Conservation (phyloP, 148 eudicot species). For the Hydrangea macrophylla region DNA sequence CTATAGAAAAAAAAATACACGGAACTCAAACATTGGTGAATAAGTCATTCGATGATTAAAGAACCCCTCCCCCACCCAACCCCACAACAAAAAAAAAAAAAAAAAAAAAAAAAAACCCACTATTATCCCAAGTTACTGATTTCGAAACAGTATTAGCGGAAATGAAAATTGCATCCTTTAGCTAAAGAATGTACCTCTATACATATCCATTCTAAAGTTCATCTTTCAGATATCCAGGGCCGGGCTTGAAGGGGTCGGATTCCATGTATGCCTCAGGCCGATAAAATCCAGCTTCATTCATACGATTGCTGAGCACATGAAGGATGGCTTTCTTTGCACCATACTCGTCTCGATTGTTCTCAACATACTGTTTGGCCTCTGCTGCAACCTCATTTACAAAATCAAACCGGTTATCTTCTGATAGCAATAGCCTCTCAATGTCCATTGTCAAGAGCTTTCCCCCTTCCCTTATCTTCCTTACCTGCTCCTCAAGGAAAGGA, state of each 20-base stretch:
- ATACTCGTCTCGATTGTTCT: constrained; percentile 85
- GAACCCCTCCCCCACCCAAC: no score
- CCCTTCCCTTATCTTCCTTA: constrained; percentile 66
- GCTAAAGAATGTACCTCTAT: no score
- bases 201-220: constrained; percentile 25
- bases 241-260: constrained; percentile 66
- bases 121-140: no score
- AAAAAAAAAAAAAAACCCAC: no score
- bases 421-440: constrained; percentile 60
- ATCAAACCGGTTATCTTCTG: constrained; percentile 72
- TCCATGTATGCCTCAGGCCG: constrained; percentile 80
- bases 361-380: constrained; percentile 72
- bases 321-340: constrained; percentile 85
- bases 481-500: constrained; percentile 83
- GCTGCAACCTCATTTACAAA: constrained; percentile 93
- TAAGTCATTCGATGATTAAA: no score
- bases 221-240: constrained; percentile 59
- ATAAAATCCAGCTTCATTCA: constrained; percentile 77
- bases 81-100: no score
- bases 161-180: no score
- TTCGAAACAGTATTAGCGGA: no score
- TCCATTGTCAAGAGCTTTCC: constrained; percentile 68
- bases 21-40: no score
- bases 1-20: no score
- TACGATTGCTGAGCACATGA: constrained; percentile 84